Evolutionary conservation across 306 rosid species (phyloP).

Genomic region (Cicer cuneatum): DNA sequence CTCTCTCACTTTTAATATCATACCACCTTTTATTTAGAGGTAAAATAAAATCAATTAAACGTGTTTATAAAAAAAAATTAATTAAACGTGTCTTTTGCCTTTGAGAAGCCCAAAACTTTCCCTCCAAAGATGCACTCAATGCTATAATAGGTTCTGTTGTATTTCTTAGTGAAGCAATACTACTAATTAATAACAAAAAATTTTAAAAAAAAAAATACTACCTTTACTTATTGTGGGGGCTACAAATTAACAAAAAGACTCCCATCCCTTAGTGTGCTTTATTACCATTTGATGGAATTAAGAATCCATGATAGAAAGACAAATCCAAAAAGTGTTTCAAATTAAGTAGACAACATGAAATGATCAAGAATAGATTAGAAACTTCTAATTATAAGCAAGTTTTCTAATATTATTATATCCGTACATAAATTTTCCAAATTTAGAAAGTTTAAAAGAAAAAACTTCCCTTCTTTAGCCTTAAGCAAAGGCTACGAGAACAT

Average conservation of each 20-base stretch:
- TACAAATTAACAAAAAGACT: neutral
- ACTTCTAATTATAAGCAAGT: neutral
- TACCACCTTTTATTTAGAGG: too few relatives aligned
- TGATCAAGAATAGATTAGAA: conserved; percentile 43
- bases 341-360: conserved; percentile 27
- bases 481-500: conserved; percentile 38
- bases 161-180: neutral
- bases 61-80: too few relatives aligned
- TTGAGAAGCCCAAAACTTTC: neutral
- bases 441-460: conserved; percentile 12
- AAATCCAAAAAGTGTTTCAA: conserved; percentile 43
- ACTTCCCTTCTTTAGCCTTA: conserved; percentile 37
- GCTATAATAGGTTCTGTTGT: neutral
- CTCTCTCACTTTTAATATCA: too few relatives aligned
- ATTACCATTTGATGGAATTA: conserved; percentile 22
- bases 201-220: neutral
- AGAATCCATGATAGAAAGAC: conserved; percentile 49
- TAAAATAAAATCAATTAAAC: neutral
- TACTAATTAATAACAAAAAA: neutral
- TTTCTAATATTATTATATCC: conserved; percentile 1
- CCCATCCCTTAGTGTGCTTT: conserved; percentile 22
- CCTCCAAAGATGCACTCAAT: neutral
- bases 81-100: too few relatives aligned
- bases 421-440: conserved; percentile 13
- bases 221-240: conserved; percentile 4